A percentile compares a stretch with the other conserved stretches of the same genome.
Evolutionary conservation across 2,329 filamentous ascomycete genomes (phyloP).

Genomic region (Pseudogymnoascus sp.): DNA sequence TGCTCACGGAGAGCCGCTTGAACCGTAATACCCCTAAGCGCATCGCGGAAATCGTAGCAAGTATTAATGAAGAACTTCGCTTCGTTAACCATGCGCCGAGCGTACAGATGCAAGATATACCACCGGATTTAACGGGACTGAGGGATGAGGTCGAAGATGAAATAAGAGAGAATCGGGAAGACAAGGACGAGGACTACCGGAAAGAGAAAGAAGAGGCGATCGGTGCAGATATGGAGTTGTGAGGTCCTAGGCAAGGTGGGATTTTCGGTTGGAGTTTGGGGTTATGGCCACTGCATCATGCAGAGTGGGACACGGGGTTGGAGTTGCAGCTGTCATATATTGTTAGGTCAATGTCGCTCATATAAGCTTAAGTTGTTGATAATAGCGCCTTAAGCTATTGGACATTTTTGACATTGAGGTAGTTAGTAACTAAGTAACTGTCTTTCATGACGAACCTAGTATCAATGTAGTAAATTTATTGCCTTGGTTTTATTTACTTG

Average conservation of each 20-base stretch:
- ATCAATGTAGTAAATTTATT: neutral
- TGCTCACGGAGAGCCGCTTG: constrained; percentile 54
- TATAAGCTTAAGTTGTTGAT: neutral
- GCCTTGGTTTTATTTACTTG: neutral
- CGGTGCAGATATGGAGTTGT: constrained; percentile 48
- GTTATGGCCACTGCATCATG: neutral
- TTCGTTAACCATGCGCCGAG: constrained; percentile 82
- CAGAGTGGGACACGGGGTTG: neutral
- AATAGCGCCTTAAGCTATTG: neutral
- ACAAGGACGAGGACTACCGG: constrained; percentile 47
- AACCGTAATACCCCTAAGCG: constrained; percentile 77
- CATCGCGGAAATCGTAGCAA: constrained; percentile 66
- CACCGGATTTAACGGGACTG: constrained; percentile 64
- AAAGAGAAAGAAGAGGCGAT: constrained; percentile 50
- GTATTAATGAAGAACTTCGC: constrained; percentile 76
- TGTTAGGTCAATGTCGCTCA: neutral
- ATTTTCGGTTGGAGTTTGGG: neutral
- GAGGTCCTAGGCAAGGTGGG: neutral
- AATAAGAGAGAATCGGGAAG: constrained; percentile 57
- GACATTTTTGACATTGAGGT: neutral
- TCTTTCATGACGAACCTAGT: neutral
- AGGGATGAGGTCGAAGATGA: constrained; percentile 63
- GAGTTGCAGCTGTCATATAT: neutral
- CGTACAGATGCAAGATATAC: constrained; percentile 75
- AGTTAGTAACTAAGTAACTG: neutral